Conservation (phyloP, 2,329 filamentous ascomycete species). For the Cladophialophora carrionii region DNA sequence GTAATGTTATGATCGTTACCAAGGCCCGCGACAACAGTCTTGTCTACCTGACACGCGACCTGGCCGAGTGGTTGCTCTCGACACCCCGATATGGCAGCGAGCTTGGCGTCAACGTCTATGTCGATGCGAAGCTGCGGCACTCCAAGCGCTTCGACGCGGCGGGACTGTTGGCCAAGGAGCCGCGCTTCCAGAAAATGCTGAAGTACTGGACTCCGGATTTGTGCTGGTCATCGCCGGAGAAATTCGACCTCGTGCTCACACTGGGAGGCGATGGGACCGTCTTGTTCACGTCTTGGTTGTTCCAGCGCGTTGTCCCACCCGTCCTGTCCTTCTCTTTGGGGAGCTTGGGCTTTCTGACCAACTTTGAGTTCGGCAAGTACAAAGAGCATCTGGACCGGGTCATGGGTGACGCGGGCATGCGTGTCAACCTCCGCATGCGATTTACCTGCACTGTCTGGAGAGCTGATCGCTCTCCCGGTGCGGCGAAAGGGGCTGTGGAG, state of each 20-base stretch:
- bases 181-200: slow-evolving; percentile 79
- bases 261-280: slow-evolving; percentile 96
- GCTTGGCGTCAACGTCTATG: slow-evolving; percentile 93
- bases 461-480: slow-evolving; percentile 55
- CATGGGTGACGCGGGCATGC: slow-evolving; percentile 95
- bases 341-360: slow-evolving; percentile 91
- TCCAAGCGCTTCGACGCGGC: slow-evolving; percentile 85
- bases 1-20: slow-evolving; percentile 97
- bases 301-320: slow-evolving; percentile 91
- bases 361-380: slow-evolving; percentile 92
- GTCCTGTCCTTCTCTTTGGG: slow-evolving; percentile 90
- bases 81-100: slow-evolving; percentile 89
- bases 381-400: slow-evolving; percentile 82
- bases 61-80: slow-evolving; percentile 82
- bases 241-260: slow-evolving; percentile 92
- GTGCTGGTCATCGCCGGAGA: slow-evolving; percentile 90
- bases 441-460: slow-evolving; percentile 98
- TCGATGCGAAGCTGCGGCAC: slow-evolving; percentile 89
- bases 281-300: slow-evolving; percentile 93
- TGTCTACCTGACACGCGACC: slow-evolving; percentile 82
- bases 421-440: slow-evolving; percentile 95
- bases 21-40: slow-evolving; percentile 95
- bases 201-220: slow-evolving; percentile 96
- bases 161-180: slow-evolving; percentile 71
- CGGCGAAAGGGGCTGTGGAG: slow-evolving; percentile 65